phyloP scores from a whole-genome alignment of 345 rosid genomes.

The Viola odorata region DNA sequence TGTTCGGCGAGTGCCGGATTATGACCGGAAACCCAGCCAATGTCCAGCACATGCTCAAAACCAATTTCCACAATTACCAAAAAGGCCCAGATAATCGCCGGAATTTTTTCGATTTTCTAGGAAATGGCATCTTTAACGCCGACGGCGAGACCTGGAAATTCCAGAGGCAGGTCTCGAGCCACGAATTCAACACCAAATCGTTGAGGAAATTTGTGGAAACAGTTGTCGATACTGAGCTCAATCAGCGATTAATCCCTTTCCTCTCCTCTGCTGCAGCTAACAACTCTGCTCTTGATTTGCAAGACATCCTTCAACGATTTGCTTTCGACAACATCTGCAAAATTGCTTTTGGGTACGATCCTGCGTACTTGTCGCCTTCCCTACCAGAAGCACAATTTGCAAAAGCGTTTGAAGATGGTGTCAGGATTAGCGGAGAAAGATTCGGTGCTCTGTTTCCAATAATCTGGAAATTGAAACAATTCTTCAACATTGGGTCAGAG shows the following conservation, averaged over 20 bases:
- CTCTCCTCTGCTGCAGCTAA: constrained; percentile 34
- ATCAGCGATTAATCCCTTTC: constrained; percentile 49
- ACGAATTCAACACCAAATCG: constrained; percentile 67
- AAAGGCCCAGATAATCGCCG: constrained; percentile 36
- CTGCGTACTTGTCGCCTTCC: constrained; percentile 42
- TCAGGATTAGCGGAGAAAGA: constrained; percentile 31
- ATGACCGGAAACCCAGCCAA: constrained; percentile 54
- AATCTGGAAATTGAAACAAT: constrained; percentile 42
- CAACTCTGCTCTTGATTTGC: constrained; percentile 36
- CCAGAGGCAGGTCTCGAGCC: constrained; percentile 70
- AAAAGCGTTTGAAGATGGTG: constrained; percentile 42
- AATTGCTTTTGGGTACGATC: constrained; percentile 67
- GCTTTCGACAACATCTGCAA: constrained; percentile 68
- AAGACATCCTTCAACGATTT: constrained; percentile 59
- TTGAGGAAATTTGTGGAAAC: constrained; percentile 54
- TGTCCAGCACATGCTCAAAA: constrained; percentile 57
- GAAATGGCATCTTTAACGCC: constrained; percentile 62
- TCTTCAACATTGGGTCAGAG: constrained; percentile 45
- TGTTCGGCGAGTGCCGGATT: constrained; percentile 28
- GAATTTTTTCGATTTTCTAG: constrained; percentile 50
- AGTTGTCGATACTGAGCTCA: constrained; percentile 50
- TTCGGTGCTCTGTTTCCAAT: constrained; percentile 22
- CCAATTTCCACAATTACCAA: constrained; percentile 43
- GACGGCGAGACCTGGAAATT: constrained; percentile 63
- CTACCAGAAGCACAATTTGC: constrained; percentile 37